Conservation (phyloP, 345 rosid species). For the Hypericum perforatum region DNA sequence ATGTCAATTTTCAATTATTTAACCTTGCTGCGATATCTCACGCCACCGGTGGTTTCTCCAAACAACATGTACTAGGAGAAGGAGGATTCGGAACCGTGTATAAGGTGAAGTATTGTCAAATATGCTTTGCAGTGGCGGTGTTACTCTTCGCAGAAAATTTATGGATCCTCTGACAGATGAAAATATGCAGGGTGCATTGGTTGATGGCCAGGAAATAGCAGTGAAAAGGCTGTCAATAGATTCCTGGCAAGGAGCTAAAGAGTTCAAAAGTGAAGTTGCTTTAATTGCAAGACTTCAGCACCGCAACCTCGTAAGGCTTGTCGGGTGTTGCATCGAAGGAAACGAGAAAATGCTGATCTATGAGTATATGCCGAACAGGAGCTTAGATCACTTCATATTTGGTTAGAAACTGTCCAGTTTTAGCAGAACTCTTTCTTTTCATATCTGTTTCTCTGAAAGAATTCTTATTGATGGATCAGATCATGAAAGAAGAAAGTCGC, state of each 20-base stretch:
- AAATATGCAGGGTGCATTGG: conserved; percentile 30
- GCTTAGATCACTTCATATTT: conserved; percentile 35
- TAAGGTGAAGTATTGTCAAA: conserved; percentile 8
- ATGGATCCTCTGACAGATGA: not conserved
- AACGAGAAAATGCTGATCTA: conserved; percentile 28
- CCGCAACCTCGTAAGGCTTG: conserved; percentile 38
- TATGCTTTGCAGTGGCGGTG: not conserved
- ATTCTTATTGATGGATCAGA: conserved; percentile 12
- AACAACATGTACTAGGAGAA: conserved; percentile 15
- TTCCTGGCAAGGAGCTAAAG: conserved; percentile 34
- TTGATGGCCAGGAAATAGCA: conserved; percentile 37
- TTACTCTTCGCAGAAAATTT: not conserved
- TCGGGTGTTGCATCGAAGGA: conserved; percentile 38
- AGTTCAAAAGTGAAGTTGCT: conserved; percentile 31
- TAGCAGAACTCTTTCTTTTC: not conserved
- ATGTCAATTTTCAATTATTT: conserved; percentile 12
- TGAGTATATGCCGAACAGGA: conserved; percentile 34
- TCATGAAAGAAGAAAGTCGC: conserved; percentile 8
- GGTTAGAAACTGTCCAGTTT: conserved; percentile 15
- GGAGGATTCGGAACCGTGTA: conserved; percentile 24
- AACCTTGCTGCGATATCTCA: conserved; percentile 1
- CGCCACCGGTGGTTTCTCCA: conserved; percentile 20
- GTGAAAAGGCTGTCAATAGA: conserved; percentile 36
- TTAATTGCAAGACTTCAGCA: conserved; percentile 48
- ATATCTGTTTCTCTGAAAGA: not conserved